phyloP scores from a whole-genome alignment of 163 green algal genomes.

The Volvox carteri region DNA sequence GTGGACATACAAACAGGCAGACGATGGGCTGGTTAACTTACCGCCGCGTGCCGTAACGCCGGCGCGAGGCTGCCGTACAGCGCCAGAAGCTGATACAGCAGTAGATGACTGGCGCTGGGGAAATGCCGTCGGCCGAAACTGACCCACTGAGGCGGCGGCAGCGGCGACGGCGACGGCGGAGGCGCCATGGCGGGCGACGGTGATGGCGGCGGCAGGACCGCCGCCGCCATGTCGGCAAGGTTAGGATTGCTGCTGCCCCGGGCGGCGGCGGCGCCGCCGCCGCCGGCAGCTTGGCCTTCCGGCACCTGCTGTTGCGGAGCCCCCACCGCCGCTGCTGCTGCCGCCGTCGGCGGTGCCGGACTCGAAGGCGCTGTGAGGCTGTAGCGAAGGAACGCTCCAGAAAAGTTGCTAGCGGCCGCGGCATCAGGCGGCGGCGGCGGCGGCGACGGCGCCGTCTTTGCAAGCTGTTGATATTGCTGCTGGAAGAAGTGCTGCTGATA shows the following conservation, averaged over 20 bases:
- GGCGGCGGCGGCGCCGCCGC: neutral
- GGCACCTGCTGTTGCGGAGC: neutral
- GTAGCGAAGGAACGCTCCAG: neutral
- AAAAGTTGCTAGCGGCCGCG: neutral
- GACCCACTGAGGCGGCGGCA: neutral
- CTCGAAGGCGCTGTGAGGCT: neutral
- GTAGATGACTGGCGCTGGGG: constrained; percentile 18
- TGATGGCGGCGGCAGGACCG: neutral
- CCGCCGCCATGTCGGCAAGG: neutral
- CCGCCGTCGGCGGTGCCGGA: neutral
- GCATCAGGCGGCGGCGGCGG: neutral
- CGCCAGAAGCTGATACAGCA: constrained; percentile 30
- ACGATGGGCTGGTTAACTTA: too few relatives aligned
- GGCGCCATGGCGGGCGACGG: neutral
- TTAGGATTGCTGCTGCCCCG: neutral
- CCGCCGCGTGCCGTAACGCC: constrained; percentile 28
- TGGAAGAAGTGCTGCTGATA: constrained; percentile 1
- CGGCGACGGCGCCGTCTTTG: neutral
- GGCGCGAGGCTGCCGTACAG: constrained; percentile 27
- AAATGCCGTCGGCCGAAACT: constrained; percentile 16
- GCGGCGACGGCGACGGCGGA: neutral
- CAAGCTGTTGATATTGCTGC: neutral
- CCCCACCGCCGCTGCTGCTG: neutral
- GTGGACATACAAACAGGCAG: too few relatives aligned
- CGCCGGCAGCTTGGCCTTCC: neutral